Base-by-base conservation (phyloP, 371 early-diverging fungal genomes). In the Chytridium lagenaria region DNA sequence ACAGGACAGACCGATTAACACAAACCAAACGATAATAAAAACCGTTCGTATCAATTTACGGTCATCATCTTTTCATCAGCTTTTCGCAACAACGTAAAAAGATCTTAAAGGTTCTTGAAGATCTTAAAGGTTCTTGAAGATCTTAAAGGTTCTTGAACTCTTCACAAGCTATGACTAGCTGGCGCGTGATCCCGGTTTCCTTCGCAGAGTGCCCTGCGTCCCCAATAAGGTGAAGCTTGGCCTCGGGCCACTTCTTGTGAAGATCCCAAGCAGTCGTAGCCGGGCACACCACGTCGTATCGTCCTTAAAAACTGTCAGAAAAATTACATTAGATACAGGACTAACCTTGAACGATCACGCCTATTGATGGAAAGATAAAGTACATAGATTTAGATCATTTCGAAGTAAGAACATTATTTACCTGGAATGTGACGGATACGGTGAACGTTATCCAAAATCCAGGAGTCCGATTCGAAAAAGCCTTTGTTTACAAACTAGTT, bases 251-350 rank as follows among this genome's bases (percentile, higher is more conserved):
- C 37, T 34, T 19, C 78, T 87, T 87, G 74, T 88, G 85, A 67
- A 90, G 72, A 1, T 88, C 90, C 89, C 89, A 90, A 1, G 89
- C 88, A 1, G 83, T 82, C 0, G 71, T 78, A 0, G 84, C 82
- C 2, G 91, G 90, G 39, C 90, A 89, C 33, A 91, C 90, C 1
- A 89, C 84, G 68, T 90, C 90, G 73, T 89, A 90, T 15, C 80
- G 76, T 0, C 84, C 79, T 64, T 69, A 44, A 36, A 73, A 44
- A 38, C 76, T 61, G 15, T 51, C 69, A 23, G 38, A 31, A 49
- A 10, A 19, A n/a, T 22, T 10, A 5, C 5, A 0, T 57, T 36
- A 65, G 12, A 31, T 34, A 59, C 39, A 64, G 67, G 1, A 68
- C 19, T 12, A 23, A 49, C 57, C 72, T 71, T 88, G 89, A 1